Base-by-base conservation (phyloP, 2,329 filamentous ascomycete genomes). In the Penicillium sp. region DNA sequence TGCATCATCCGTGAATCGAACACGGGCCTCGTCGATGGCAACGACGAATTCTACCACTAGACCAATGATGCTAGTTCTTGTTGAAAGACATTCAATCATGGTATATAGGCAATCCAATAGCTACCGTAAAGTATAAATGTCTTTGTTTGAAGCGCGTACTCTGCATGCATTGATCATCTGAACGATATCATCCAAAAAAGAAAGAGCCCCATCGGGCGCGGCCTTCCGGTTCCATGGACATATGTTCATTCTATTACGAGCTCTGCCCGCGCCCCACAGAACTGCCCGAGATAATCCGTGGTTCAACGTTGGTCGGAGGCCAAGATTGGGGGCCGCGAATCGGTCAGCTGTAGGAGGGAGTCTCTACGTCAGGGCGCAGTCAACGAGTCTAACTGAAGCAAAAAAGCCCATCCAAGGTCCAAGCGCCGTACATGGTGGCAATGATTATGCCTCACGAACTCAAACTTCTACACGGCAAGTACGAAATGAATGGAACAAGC, bases 1-100 rank as follows among this genome's bases (percentile, higher is more conserved):
- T 73, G 71, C 71, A 73, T 73, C 70, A 71, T 73, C 71, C 71
- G 71, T 71, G 71, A 74, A 74, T 74, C 71, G 71, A 74, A 74
- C 71, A 71, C 71, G 71, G 70, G 70, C 70, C 71, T 73, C 71
- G 64, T 74, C 71, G 71, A 74, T 73, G 70, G 70, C 70, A 72
- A 72, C 69, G 69, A 72, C 63, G 69, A 72, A 72, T 72, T 72
- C 70, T 73, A 73, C 70, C 70, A 73, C 70, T 73, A 73, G 69
- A 72, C 70, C 69, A 73, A 72, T 69, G 67, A 71, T 72, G 70
- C 69, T 63, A 46, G 27, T 55, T 62, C 13, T 44, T 61, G 13
- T 28, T 25, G 5, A 7, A 3, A 2, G 0, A 0, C 2, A 1
- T 3, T 8, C 8, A 33, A 11, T n/a, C 16, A n/a, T 28, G 22